Base-by-base conservation (phyloP, 2,329 filamentous ascomycete species). In the Fusarium guadeloupense region DNA sequence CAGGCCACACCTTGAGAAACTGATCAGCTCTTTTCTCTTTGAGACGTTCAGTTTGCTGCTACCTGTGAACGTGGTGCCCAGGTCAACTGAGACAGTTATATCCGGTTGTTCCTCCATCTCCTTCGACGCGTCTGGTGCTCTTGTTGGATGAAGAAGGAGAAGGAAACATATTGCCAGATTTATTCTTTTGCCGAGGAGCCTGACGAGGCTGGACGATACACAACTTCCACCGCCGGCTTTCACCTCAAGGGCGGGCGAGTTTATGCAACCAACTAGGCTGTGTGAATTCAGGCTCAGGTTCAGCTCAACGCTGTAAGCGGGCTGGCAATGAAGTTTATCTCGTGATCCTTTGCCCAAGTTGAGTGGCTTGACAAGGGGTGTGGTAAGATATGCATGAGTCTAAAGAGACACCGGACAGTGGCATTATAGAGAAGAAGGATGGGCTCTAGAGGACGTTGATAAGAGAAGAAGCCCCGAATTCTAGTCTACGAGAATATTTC, bases 61-160 rank as follows among this genome's bases (percentile, higher is more conserved):
- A 72, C 79, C 79, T 49, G 79, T 81, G 40, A 77, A 81, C 16
- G 79, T 81, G 17, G 78, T 81, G 25, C 78, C 79, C 14, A 81
- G 63, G 54, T 81, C 79, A 14, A 81, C 67, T 10, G 78, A 76
- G 17, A 81, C 75, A 9, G 77, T 67, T 12, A 81, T 68, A 49
- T 78, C 77, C 26, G 77, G 75, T 34, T 64, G 54, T 10, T 59
- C 46, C 13, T 54, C 58, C 66, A 70, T 70, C 10, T 17, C 43
- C 30, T 21, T n/a, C 16, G 9, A 25, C 40, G 31, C 21, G 9
- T 50, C 31, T 39, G 17, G 10, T n/a, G 23, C 26, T 31, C 7
- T n/a, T 16, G 14, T 19, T 42, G 33, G 6, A 8, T 28, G 7
- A 3, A 30, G 28, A 30, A 30, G 14, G 12, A 38, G 21, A n/a